Conservation (phyloP, 345 rosid genomes). For the Moricandia arvensis region DNA sequence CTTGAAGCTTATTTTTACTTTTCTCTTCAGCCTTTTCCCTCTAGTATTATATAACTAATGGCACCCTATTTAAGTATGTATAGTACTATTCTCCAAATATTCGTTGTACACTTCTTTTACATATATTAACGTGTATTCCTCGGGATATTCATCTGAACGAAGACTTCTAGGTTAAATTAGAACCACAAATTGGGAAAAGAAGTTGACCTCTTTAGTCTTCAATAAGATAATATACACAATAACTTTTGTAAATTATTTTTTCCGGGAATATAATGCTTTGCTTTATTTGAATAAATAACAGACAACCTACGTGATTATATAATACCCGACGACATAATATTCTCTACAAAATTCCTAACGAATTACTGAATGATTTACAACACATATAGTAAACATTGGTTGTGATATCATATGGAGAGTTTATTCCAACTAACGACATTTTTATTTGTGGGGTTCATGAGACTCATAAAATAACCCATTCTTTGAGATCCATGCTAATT, state of each 20-base stretch:
- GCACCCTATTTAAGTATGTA: neutral
- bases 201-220: slow-evolving; percentile 28
- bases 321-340: slow-evolving; percentile 11
- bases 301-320: slow-evolving; percentile 9
- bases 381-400: neutral
- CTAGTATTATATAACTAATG: too few species aligned
- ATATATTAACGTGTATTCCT: slow-evolving; percentile 20
- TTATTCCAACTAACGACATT: slow-evolving; percentile 10
- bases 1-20: too few species aligned
- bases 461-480: too few species aligned
- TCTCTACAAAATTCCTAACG: slow-evolving; percentile 6
- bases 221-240: neutral
- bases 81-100: slow-evolving; percentile 24
- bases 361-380: slow-evolving; percentile 21
- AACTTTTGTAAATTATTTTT: neutral
- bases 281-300: slow-evolving; percentile 4
- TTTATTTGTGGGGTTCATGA: slow-evolving; percentile 11
- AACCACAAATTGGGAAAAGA: slow-evolving; percentile 15
- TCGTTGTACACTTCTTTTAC: slow-evolving; percentile 12
- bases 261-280: neutral
- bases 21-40: too few species aligned
- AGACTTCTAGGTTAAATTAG: slow-evolving; percentile 25
- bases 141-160: slow-evolving; percentile 23
- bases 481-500: too few species aligned
- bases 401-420: neutral